Base-by-base conservation (phyloP, 2,329 filamentous ascomycete species). In the Alternaria sp. region DNA sequence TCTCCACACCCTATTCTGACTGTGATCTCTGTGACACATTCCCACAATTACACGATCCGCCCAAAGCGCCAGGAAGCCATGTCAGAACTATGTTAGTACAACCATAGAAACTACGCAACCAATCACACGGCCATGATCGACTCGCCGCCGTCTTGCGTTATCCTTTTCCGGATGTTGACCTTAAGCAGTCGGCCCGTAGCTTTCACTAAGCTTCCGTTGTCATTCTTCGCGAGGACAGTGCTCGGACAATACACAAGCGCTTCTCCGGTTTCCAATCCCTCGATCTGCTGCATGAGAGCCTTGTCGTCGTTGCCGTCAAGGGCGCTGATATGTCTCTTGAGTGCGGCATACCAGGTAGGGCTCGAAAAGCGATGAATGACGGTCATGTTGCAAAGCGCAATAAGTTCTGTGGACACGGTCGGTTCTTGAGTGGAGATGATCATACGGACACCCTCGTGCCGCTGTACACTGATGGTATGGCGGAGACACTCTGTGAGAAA, bases 381-480 rank as follows among this genome's bases (percentile, higher is more conserved):
- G 0, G 88, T 91, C n/a, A 92, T 81, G 1, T 87, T 89, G 75
- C 89, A 93, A 0, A 95, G 82, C 57, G 93, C 90, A 0, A 95
- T 83, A 0, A 96, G 84, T 15, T 85, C 84, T 0, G 88, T 87
- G 0, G 89, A 90, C 5, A 94, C 84, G 0, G 90, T 92, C 0
- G 92, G 92, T 71, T 95, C 92, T 73, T 96, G 91, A 0, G 92
- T 95, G 0, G 91, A 89, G 30, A 95, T 89, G 45, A 95, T 75
- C 5, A 94, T 83, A 0, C 92, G 85, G 0, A 86, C 84, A 1
- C 85, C 91, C 1, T 89, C 79, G 72, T 95, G 92, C 0, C 91
- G 88, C 76, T 95, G 91, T 15, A 90, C 82, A 0, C 91, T 86
- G 66, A 94, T 90, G 0, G 87, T 85, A 0, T 84, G 82, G 0